Conservation (phyloP, 106 monocot species). For the Narthecium ossifragum region DNA sequence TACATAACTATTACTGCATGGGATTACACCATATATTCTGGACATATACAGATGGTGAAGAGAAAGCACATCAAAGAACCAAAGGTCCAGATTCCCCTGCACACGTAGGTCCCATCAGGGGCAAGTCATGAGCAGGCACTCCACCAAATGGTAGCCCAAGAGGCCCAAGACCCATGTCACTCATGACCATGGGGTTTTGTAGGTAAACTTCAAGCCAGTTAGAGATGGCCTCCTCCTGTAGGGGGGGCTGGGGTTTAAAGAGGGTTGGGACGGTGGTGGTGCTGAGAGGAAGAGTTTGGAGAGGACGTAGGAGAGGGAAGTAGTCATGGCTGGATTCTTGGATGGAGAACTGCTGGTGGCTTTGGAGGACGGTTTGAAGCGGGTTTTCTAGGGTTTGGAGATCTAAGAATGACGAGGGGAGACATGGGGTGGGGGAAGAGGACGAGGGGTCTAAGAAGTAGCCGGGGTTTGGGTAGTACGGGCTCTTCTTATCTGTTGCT, state of each 20-base stretch:
- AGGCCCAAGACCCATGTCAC: conserved; percentile 23
- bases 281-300: conserved; percentile 5
- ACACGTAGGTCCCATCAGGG: conserved; percentile 8
- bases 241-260: conserved; percentile 11
- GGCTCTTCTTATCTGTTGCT: conserved; percentile 41
- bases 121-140: conserved; percentile 13
- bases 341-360: conserved; percentile 1
- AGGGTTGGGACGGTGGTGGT: conserved; percentile 14
- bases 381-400: conserved; percentile 39
- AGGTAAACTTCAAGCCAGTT: conserved; percentile 34
- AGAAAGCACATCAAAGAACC: conserved; percentile 7
- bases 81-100: conserved; percentile 16
- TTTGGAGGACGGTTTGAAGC: conserved; percentile 29
- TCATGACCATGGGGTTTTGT: conserved; percentile 29
- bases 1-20: neutral
- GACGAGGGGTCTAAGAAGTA: conserved; percentile 26
- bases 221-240: conserved; percentile 6
- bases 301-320: neutral
- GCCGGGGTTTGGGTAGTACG: conserved; percentile 18
- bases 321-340: neutral
- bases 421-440: conserved; percentile 14
- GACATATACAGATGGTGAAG: neutral
- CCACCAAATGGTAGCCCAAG: neutral
- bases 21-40: too few relatives aligned
- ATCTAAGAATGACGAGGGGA: conserved; percentile 13